Base-by-base conservation (phyloP, 1,284 basidiomycete genomes). In the Abortiporus biennis region DNA sequence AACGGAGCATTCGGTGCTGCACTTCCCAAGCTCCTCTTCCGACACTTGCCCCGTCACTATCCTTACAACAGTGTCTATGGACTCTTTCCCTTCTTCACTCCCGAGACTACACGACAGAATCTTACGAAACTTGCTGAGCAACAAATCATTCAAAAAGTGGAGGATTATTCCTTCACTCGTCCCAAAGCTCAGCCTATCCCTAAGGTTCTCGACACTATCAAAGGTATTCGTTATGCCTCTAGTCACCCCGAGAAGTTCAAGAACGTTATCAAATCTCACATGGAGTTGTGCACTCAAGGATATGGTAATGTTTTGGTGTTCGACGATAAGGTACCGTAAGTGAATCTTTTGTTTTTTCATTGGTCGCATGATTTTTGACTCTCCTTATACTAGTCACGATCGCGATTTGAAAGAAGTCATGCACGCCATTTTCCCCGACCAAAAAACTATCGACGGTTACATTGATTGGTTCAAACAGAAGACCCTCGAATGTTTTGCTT, bases 41-140 rank as follows among this genome's bases (percentile, higher is more conserved):
- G 76, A 32, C 78, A 78, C 20, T 64, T 92, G 15, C 87, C 87
- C 0, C 61, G 75, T 15, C 69, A 81, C 51, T 92, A 85, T 57
- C 75, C 78, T 20, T 60, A 67, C 20, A 78, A 84, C 57, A 85
- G 78, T 48, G 67, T 75, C 39, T 92, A 87, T 56, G 78, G 81
- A 1, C 83, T 86, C 69, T 90, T 91, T 77, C 86, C 90, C 16
- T 72, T 93, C 52, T 79, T 88, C 74, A 83, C 80, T 5, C 76
- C 90, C 29, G 62, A 69, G 8, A 56, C 77, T 15, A 86, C 87
- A 83, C 64, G 73, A 51, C 61, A 54, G 4, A 63, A 78, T 57
- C 64, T 88, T 42, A 68, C 62, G 41, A 73, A 82, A 38, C 56
- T 89, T 39, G 27, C 8, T 8, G n/a, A 29, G 27, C 8, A 29